Base-by-base conservation (phyloP, 306 rosid genomes). In the Begonia fuchsioides region DNA sequence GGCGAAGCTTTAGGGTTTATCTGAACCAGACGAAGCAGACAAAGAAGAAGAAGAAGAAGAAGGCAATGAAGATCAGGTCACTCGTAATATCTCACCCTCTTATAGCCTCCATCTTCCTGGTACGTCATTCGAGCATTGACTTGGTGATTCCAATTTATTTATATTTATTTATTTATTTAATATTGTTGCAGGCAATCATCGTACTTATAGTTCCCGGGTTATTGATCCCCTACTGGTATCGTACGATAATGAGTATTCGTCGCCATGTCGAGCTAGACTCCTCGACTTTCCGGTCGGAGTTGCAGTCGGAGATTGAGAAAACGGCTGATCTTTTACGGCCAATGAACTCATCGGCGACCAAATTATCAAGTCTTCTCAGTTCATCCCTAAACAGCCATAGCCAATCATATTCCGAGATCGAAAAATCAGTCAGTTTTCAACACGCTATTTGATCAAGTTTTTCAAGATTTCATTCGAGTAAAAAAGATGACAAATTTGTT, bases 141-240 rank as follows among this genome's bases (percentile, higher is more conserved):
- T 15, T 11, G 15, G 15, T n/a, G 3, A 13, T 46, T 13, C 15
- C 15, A 46, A 46, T 12, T 3, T 12, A 45, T 45, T 10, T 45
- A 45, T 45, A 45, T 45, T 7, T 45, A 40, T 40, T 40, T 40
- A 12, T 40, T 40, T 12, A 11, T 45, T 45, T 9, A 17, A 15
- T 1, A 15, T 1, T 46, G 5, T 13, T 69, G 60, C 45, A 63
- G 75, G 67, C 47, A 54, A 4, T 61, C 54, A 47, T 46, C 7
- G 38, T 51, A 7, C 35, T 69, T 50, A 10, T 63, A 0, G 43
- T 50, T 44, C 56, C 66, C 8, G 32, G 52, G 52, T 47, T 46
- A 15, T 20, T 59, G 60, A 55, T 59, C 39, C 58, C 69, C 38
- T 43, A 38, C 18, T 64, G 63, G 69, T 51, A 57, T 46, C 1